phyloP scores from a whole-genome alignment of 441 rosid genomes.

The Capsella rubella region DNA sequence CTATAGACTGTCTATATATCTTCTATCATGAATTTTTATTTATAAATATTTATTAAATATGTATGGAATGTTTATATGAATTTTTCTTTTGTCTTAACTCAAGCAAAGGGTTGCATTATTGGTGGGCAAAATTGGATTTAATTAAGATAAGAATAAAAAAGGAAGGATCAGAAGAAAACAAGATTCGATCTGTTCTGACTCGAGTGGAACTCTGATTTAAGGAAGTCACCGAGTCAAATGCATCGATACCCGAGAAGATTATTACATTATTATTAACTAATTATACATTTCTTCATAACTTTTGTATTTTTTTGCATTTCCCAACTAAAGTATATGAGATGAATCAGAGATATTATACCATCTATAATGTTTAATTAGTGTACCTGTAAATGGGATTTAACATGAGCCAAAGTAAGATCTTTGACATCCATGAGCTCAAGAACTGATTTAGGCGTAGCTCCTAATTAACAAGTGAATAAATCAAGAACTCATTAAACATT shows the following conservation, averaged over 20 bases:
- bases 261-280: constrained; percentile 12
- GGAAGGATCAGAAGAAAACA: constrained; percentile 46
- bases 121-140: constrained; percentile 32
- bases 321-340: not conserved
- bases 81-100: constrained; percentile 33
- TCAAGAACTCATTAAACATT: constrained; percentile 27
- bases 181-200: constrained; percentile 50
- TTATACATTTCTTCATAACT: not conserved
- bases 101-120: constrained; percentile 36
- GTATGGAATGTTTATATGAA: constrained; percentile 33
- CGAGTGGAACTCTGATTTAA: constrained; percentile 50
- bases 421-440: constrained; percentile 99
- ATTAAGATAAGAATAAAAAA: constrained; percentile 41
- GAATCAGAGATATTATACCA: not conserved
- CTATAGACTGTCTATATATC: constrained; percentile 41
- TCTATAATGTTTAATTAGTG: not conserved
- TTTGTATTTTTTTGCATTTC: not conserved
- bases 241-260: constrained; percentile 44
- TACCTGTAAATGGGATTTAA: constrained; percentile 98
- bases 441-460: constrained; percentile 98
- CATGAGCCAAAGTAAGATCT: constrained; percentile 98
- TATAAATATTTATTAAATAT: not conserved
- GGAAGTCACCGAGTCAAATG: constrained; percentile 49
- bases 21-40: constrained; percentile 55
- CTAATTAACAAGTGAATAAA: constrained; percentile 45